Conservation (phyloP, 75 land plant species). For the Adiantum capillusveneris region DNA sequence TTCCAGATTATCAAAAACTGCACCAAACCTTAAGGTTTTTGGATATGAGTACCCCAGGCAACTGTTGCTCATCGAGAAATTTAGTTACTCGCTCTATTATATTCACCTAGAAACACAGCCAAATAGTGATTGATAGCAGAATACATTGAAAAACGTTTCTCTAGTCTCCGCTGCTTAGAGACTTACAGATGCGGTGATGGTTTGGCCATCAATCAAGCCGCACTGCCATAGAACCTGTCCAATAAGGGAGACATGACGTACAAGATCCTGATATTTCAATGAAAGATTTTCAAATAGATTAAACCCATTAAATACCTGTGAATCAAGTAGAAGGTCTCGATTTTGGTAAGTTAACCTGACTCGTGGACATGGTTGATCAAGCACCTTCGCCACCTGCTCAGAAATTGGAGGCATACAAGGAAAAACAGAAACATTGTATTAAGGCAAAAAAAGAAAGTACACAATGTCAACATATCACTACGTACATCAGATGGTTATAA, state of each 20-base stretch:
- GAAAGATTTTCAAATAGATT: background rate
- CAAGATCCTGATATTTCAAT: background rate
- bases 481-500: too few species aligned
- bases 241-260: background rate
- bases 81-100: slow-evolving; percentile 13
- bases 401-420: background rate
- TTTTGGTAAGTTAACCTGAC: slow-evolving; percentile 22
- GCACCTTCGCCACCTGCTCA: slow-evolving; percentile 21
- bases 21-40: slow-evolving; percentile 15
- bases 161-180: too few species aligned
- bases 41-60: slow-evolving; percentile 25
- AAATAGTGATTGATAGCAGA: too few species aligned
- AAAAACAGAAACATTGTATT: background rate
- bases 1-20: too few species aligned
- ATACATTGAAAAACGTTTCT: too few species aligned
- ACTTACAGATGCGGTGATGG: slow-evolving; percentile 25
- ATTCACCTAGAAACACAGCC: slow-evolving; percentile 16
- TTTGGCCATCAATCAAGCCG: slow-evolving; percentile 19
- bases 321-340: slow-evolving; percentile 20
- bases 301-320: slow-evolving; percentile 10
- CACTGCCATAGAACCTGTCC: slow-evolving; percentile 25
- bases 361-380: slow-evolving; percentile 22
- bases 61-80: slow-evolving; percentile 13
- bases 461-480: too few species aligned
- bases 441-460: too few species aligned